phyloP scores from a whole-genome alignment of 179 eudicot genomes.

The Spergularia azorica region DNA sequence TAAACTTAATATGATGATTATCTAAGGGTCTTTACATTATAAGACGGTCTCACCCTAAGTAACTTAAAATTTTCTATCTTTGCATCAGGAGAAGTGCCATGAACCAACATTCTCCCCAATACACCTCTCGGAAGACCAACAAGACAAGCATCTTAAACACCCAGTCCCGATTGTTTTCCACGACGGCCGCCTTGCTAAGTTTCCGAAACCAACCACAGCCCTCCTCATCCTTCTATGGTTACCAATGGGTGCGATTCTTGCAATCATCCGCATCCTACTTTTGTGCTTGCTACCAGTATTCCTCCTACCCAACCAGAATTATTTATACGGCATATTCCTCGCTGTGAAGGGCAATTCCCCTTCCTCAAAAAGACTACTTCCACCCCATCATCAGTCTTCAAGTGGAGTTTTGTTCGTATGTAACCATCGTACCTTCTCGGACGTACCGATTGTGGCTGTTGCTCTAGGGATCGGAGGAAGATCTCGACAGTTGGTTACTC shows the following conservation, averaged over 20 bases:
- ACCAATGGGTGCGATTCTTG: conserved; percentile 55
- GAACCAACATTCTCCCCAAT: conserved; percentile 34
- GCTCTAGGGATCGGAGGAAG: conserved; percentile 49
- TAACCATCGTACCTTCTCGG: conserved; percentile 71
- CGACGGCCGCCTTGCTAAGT: conserved; percentile 70
- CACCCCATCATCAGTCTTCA: conserved; percentile 8
- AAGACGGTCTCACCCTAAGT: no score
- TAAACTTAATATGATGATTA: no score
- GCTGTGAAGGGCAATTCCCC: background rate
- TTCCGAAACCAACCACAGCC: conserved; percentile 58
- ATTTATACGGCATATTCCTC: background rate
- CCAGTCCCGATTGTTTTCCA: conserved; percentile 76
- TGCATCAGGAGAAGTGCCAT: conserved; percentile 38
- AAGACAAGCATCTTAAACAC: conserved; percentile 26
- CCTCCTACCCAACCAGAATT: conserved; percentile 25
- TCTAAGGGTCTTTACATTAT: no score
- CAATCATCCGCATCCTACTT: conserved; percentile 42
- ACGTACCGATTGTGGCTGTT: conserved; percentile 62
- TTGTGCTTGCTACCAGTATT: conserved; percentile 46
- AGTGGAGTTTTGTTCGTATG: conserved; percentile 73
- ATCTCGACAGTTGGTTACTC: conserved; percentile 72
- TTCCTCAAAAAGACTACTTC: background rate
- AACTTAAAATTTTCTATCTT: background rate
- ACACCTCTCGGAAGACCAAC: conserved; percentile 15
- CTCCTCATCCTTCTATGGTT: conserved; percentile 65